Conservation (phyloP, 177 flowering plant genomes). For the Vitis hybrid region DNA sequence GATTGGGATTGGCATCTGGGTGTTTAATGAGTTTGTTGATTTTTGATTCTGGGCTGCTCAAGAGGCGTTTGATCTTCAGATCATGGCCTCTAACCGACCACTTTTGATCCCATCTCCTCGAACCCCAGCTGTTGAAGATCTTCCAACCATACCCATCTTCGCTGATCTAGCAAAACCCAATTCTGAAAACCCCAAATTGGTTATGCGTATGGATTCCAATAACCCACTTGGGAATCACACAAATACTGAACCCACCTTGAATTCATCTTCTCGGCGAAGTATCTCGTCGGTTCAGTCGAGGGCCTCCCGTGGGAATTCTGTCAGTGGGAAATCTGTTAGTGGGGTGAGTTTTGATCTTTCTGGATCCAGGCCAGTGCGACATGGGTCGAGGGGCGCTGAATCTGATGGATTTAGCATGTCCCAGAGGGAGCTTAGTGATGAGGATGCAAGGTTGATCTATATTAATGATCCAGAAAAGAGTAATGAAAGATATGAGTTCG, state of each 20-base stretch:
- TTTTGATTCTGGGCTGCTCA: conserved; percentile 15
- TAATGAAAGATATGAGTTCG: conserved; percentile 67
- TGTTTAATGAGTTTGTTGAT: conserved; percentile 13
- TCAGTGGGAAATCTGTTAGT: conserved; percentile 27
- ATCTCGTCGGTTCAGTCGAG: conserved; percentile 35
- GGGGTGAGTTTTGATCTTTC: conserved; percentile 32
- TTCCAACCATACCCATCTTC: conserved; percentile 4
- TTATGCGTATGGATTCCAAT: conserved; percentile 39
- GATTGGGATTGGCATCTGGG: conserved; percentile 9
- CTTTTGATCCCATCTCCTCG: conserved; percentile 43
- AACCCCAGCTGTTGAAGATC: conserved; percentile 23
- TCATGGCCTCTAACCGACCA: conserved; percentile 45
- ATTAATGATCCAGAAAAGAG: conserved; percentile 68
- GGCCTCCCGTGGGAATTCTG: conserved; percentile 29
- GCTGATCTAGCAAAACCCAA: conserved; percentile 20
- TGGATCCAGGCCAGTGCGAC: conserved; percentile 38
- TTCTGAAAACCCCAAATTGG: conserved; percentile 2
- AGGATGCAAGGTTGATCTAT: conserved; percentile 73
- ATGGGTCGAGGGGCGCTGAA: conserved; percentile 60
- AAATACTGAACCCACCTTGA: conserved; percentile 7
- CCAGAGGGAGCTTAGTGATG: conserved; percentile 80
- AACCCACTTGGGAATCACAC: conserved; percentile 23
- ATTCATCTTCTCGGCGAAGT: conserved; percentile 36
- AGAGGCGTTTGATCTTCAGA: conserved; percentile 31
- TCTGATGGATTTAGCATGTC: conserved; percentile 65